Evolutionary conservation across 2,329 filamentous ascomycete species (phyloP).

Genomic region (Orbilia ellipsospora): DNA sequence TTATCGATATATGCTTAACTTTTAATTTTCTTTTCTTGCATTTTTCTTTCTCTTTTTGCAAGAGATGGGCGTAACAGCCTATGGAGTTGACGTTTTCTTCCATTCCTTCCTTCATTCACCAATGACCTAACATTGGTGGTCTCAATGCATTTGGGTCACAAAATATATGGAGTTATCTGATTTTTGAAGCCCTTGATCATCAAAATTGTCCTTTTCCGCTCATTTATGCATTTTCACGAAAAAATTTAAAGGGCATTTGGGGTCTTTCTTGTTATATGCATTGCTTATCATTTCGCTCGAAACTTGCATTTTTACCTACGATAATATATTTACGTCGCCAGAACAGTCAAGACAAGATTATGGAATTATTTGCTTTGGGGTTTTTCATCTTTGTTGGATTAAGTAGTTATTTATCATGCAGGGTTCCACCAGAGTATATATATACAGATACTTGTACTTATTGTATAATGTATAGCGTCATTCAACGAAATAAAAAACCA

Average conservation of each 20-base stretch:
- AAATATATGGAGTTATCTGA: constrained; percentile 47
- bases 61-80: neutral
- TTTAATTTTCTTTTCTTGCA: constrained; percentile 23
- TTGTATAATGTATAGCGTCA: constrained; percentile 49
- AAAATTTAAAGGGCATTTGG: constrained; percentile 8
- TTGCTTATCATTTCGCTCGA: neutral
- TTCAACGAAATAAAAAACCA: neutral
- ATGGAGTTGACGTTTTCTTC: constrained; percentile 22
- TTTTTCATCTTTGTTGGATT: neutral
- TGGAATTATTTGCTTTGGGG: neutral
- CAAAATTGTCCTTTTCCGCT: neutral
- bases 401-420: neutral
- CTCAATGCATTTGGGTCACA: constrained; percentile 31
- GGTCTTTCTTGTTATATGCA: constrained; percentile 1
- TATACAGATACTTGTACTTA: constrained; percentile 43
- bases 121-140: neutral
- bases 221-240: constrained; percentile 18
- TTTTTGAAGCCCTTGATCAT: constrained; percentile 21
- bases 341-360: neutral
- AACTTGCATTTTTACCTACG: constrained; percentile 4
- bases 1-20: neutral
- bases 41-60: neutral
- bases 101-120: constrained; percentile 22
- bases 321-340: neutral
- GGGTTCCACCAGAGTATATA: constrained; percentile 26